Conservation (phyloP, 306 rosid species). For the Pueraria montana region DNA sequence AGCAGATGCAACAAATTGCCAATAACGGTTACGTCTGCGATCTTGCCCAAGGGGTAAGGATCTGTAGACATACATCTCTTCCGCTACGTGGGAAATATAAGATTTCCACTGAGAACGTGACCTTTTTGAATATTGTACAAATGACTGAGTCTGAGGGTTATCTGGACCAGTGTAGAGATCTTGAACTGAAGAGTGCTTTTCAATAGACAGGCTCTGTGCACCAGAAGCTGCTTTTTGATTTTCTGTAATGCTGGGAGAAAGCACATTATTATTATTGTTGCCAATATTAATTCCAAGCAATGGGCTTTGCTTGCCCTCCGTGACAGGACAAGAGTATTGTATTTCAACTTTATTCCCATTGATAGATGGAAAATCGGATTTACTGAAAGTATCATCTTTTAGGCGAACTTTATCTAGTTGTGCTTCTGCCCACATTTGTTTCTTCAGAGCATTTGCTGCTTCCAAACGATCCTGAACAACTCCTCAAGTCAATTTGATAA, state of each 20-base stretch:
- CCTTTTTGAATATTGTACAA: slow-evolving; percentile 82
- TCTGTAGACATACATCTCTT: slow-evolving; percentile 92
- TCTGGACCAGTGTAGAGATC: slow-evolving; percentile 75
- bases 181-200: slow-evolving; percentile 63
- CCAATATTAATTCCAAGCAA: slow-evolving; percentile 61
- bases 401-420: slow-evolving; percentile 86
- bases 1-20: slow-evolving; percentile 96
- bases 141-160: slow-evolving; percentile 62
- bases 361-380: slow-evolving; percentile 68
- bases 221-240: slow-evolving; percentile 57
- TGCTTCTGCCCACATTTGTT: slow-evolving; percentile 99
- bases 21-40: slow-evolving; percentile 91
- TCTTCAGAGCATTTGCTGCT: slow-evolving; percentile 96
- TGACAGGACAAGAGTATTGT: slow-evolving; percentile 56
- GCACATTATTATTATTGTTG: slow-evolving; percentile 54
- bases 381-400: slow-evolving; percentile 75
- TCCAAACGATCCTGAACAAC: slow-evolving; percentile 91
- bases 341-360: slow-evolving; percentile 73
- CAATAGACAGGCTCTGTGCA: slow-evolving; percentile 58
- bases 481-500: slow-evolving; percentile 51
- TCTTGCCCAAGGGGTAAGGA: slow-evolving; percentile 98
- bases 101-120: slow-evolving; percentile 92
- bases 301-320: slow-evolving; percentile 83
- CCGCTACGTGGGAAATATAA: slow-evolving; percentile 87
- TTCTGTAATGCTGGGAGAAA: slow-evolving; percentile 71